These are phyloP conservation scores for Saturnispora quitensis DNA, from an alignment of 805 yeast species.

Conservation along the genomic window DNA sequence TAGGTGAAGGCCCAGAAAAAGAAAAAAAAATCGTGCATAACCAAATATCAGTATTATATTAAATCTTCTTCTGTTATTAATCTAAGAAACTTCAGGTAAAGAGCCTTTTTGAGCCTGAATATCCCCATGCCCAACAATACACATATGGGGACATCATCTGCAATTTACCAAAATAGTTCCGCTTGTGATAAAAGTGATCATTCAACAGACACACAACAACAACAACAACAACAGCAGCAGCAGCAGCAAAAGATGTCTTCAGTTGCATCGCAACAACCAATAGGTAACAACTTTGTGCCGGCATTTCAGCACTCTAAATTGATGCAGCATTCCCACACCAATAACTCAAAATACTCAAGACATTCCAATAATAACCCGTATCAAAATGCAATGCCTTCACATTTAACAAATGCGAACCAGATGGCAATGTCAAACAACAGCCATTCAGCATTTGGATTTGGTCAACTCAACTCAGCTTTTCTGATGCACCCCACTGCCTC, in stretches of 20 bases:
- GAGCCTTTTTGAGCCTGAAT: neutral
- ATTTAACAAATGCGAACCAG: conserved; percentile 5
- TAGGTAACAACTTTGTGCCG: conserved; percentile 5
- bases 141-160: neutral
- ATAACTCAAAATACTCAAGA: neutral
- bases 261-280: conserved; percentile 3
- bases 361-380: neutral
- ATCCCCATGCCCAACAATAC: neutral
- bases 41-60: neutral
- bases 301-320: neutral
- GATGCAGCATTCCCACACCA: neutral
- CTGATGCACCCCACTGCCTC: conserved; percentile 35
- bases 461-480: conserved; percentile 12
- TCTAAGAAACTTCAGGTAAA: neutral
- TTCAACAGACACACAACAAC: conserved; percentile 5
- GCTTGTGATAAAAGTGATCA: neutral
- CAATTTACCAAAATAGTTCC: neutral
- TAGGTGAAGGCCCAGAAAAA: neutral
- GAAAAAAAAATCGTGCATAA: neutral
- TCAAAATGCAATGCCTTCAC: neutral
- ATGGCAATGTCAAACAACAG: conserved; percentile 12
- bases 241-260: neutral
- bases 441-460: neutral
- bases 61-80: neutral
- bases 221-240: conserved; percentile 10